Conservation (phyloP, 2,329 filamentous ascomycete species). For the Dactylellina haptotyla region DNA sequence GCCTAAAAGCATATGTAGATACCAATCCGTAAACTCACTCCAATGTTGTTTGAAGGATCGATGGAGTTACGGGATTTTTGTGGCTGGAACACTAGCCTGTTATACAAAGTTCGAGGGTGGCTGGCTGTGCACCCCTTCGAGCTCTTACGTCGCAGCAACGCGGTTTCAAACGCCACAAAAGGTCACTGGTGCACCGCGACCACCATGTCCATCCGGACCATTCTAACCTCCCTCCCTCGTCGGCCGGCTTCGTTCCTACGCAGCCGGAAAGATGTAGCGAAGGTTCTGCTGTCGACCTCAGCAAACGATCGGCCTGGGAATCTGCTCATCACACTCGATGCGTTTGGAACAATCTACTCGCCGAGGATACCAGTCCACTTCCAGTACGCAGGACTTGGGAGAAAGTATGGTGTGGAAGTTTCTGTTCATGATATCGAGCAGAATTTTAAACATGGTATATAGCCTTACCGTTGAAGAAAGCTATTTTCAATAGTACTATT, state of each 20-base stretch:
- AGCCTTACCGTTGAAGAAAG: not conserved
- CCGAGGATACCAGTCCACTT: conserved; percentile 66
- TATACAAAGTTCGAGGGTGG: not conserved
- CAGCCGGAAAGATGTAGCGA: not conserved
- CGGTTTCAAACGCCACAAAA: conserved; percentile 4
- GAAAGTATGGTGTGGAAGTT: conserved; percentile 65
- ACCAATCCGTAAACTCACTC: no score
- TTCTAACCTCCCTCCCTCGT: not conserved
- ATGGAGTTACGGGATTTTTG: no score
- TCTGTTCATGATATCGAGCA: conserved; percentile 62
- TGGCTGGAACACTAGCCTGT: not conserved
- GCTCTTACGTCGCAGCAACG: not conserved
- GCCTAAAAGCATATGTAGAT: no score
- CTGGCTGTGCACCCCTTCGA: no score
- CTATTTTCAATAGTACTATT: not conserved
- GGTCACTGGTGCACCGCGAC: not conserved
- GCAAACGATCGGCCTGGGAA: not conserved
- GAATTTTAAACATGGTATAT: conserved; percentile 62
- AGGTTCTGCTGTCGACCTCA: conserved; percentile 1
- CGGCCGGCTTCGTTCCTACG: not conserved
- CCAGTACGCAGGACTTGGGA: conserved; percentile 68
- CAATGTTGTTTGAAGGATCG: no score
- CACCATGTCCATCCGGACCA: not conserved
- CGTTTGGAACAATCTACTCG: conserved; percentile 72
- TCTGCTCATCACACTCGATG: conserved; percentile 71